Evolutionary conservation across 2,329 filamentous ascomycete species (phyloP).

Genomic region (Whalleya microplaca): DNA sequence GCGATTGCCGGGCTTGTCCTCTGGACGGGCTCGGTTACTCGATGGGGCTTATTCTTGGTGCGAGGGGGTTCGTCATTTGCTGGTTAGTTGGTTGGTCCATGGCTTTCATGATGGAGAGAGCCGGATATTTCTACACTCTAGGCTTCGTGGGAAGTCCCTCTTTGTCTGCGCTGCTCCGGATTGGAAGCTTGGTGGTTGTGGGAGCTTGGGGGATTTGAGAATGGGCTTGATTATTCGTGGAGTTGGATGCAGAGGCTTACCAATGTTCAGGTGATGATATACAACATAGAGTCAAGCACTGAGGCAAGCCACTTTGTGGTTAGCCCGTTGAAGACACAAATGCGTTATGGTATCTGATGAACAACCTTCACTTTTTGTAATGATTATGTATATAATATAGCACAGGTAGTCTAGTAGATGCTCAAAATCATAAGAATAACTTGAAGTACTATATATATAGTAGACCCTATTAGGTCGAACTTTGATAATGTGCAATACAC

Average conservation of each 20-base stretch:
- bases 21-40: constrained; percentile 74
- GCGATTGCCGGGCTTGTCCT: constrained; percentile 75
- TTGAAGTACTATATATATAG: not conserved
- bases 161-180: constrained; percentile 21
- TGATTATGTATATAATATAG: not conserved
- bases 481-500: not conserved
- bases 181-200: constrained; percentile 13
- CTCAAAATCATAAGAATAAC: not conserved
- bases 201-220: constrained; percentile 10
- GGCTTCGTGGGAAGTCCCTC: constrained; percentile 36
- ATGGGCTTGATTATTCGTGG: not conserved
- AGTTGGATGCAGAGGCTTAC: not conserved
- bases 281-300: constrained; percentile 98
- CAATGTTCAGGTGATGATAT: constrained; percentile 88
- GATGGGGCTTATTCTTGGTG: constrained; percentile 99
- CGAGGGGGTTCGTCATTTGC: constrained; percentile 75
- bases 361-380: constrained; percentile 29
- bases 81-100: too few relatives aligned
- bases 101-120: constrained; percentile 34
- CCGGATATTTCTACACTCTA: constrained; percentile 40
- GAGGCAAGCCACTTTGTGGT: constrained; percentile 58
- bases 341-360: constrained; percentile 56
- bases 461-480: not conserved
- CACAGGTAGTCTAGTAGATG: not conserved
- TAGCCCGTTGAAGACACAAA: constrained; percentile 51